Evolutionary conservation across 1,139 yeast species (phyloP), one percentile per base, ranked within the genome.

Genomic region (Lodderomyces margitis): DNA sequence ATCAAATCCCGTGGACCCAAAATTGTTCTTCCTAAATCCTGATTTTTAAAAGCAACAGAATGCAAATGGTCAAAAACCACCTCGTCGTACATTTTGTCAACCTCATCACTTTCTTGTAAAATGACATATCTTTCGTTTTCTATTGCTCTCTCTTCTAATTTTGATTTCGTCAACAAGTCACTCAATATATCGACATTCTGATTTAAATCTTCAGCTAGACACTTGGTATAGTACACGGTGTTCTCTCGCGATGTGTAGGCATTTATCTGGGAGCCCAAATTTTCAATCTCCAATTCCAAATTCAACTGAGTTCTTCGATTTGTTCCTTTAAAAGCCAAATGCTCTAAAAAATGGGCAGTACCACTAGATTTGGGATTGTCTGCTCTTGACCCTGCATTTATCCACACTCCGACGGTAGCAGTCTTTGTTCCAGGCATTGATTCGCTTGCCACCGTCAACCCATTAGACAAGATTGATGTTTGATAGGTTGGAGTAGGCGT

Each of bases 241-340:
- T 91, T 92, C 59, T 92, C 99, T 56, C 99, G 79, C 12, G 96
- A 87, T 3, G 98, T 92, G 67, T 92, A 92, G 14, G 98, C 98
- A 62, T 94, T 94, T 57, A 92, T 78, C 65, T 92, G 98, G 25
- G 96, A 91, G 3, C 99, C 99, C 59, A 92, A 78, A 67, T 92
- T 87, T 64, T 92, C 99, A 46, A 92, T 88, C 64, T 92, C 98
- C 40, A 91, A 72, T 64, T 92, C 99, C 44, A 92, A 74, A 46
- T 81, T 81, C 46, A 81, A 73, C 66, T 92, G 98, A n/a, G 89
- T 70, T 58, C 98, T 78, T 48, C 73, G 75, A 43, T 75, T 66
- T 12, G 98, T 92, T 25, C 99, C 99, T 66, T 92, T 92, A 70
- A 92, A 92, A 3, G 98, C 95, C 55, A 92, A 72, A 65, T 92